A percentile compares a stretch with the other conserved stretches of the same genome.
Evolutionary conservation across 805 yeast species (phyloP).

Genomic region (Komagataella kurtzmanii): DNA sequence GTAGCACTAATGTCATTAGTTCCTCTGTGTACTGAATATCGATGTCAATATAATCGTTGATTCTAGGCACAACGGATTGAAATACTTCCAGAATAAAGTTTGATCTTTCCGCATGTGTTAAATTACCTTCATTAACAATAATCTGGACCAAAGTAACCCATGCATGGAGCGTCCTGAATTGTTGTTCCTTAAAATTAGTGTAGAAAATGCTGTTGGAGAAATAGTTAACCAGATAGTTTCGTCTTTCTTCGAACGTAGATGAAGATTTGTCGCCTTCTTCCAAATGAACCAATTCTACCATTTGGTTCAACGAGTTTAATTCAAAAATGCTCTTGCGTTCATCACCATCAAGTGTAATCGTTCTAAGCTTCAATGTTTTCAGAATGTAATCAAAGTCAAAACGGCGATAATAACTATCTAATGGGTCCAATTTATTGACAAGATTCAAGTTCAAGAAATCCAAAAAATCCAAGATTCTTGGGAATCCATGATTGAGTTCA

Average conservation of each 20-base stretch:
- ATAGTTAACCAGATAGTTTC: slow-evolving; percentile 18
- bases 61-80: slow-evolving; percentile 62
- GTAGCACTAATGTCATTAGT: slow-evolving; percentile 61
- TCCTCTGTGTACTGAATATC: slow-evolving; percentile 63
- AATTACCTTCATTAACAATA: slow-evolving; percentile 48
- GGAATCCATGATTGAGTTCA: slow-evolving; percentile 42
- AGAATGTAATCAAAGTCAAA: slow-evolving; percentile 29
- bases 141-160: slow-evolving; percentile 79
- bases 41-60: slow-evolving; percentile 58
- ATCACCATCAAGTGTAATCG: slow-evolving; percentile 11
- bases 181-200: slow-evolving; percentile 34
- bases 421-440: slow-evolving; percentile 27
- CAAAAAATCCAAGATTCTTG: slow-evolving; percentile 54
- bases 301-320: neutral
- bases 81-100: slow-evolving; percentile 66
- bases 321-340: neutral
- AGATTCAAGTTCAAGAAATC: slow-evolving; percentile 37
- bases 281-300: neutral
- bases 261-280: neutral
- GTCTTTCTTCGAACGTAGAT: slow-evolving; percentile 10
- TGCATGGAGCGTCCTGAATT: slow-evolving; percentile 53
- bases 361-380: slow-evolving; percentile 20
- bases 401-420: slow-evolving; percentile 18
- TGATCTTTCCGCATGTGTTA: slow-evolving; percentile 29
- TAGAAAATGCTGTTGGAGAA: slow-evolving; percentile 32